Percentiles rank a stretch among this genome's conserved stretches.
Conservation (phyloP, 495 filamentous ascomycete species). For the Neurospora sp. region DNA sequence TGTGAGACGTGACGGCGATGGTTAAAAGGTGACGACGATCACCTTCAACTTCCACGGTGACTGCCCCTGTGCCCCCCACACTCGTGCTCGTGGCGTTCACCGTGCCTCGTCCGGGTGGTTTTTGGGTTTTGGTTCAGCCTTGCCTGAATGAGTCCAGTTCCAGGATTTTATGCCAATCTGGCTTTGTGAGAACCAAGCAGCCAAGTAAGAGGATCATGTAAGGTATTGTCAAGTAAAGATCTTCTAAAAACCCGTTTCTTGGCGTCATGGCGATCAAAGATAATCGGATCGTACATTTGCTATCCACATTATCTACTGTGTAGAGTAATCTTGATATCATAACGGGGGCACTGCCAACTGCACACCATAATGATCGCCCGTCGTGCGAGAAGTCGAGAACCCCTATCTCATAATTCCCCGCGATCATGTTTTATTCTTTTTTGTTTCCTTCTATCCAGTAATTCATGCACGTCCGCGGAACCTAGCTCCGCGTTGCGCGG, state of each 20-base stretch:
- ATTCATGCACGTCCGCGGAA: not conserved
- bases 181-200: not conserved
- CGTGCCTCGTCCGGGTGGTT: not conserved
- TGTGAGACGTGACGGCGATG: not conserved
- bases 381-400: not conserved
- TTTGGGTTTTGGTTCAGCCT: not conserved
- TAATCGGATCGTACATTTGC: not conserved
- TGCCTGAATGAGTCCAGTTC: not conserved
- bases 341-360: not conserved
- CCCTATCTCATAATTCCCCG: not conserved
- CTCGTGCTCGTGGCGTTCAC: not conserved
- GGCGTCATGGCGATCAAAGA: not conserved
- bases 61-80: no score
- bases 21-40: not conserved
- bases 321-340: not conserved
- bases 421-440: no score
- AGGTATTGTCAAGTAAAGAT: not conserved
- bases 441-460: no score
- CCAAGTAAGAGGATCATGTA: not conserved
- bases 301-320: not conserved
- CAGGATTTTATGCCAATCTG: not conserved
- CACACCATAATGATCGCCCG: not conserved
- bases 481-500: not conserved
- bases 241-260: not conserved
- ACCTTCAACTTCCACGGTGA: no score